Evolutionary conservation across 768 basidiomycete species (phyloP).

Genomic region (Trametes gibbosa): DNA sequence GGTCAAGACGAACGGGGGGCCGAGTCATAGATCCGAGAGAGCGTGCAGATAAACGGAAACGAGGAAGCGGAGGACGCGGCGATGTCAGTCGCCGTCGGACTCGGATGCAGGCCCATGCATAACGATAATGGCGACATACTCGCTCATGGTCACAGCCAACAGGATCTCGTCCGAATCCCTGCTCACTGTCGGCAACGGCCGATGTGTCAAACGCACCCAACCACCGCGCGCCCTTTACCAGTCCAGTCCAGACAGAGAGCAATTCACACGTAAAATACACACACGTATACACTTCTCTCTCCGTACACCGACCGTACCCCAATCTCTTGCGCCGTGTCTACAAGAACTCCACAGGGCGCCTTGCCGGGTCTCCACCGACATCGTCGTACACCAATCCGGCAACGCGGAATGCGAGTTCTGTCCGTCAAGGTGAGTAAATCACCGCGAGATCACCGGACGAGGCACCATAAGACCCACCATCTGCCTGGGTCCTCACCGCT

Average conservation of each 20-base stretch:
- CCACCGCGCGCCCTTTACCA: not conserved
- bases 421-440: constrained; percentile 8
- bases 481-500: constrained; percentile 63
- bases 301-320: not conserved
- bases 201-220: constrained; percentile 17
- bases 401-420: constrained; percentile 84
- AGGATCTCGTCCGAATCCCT: not conserved
- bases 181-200: constrained; percentile 6
- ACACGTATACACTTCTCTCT: constrained; percentile 14
- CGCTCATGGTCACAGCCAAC: not conserved
- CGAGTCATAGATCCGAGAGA: not conserved
- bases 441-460: not conserved
- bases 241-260: not conserved
- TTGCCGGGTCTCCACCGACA: constrained; percentile 72
- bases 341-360: constrained; percentile 78
- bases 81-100: not conserved
- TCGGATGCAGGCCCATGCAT: not conserved
- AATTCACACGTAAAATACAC: constrained; percentile 14
- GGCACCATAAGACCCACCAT: constrained; percentile 55
- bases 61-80: not conserved
- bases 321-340: constrained; percentile 27
- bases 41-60: not conserved
- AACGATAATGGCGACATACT: constrained; percentile 15
- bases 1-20: constrained; percentile 3
- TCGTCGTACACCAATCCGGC: constrained; percentile 85